phyloP scores from a whole-genome alignment of 2,329 filamentous ascomycete genomes.

The Beauveria rudraprayagi region DNA sequence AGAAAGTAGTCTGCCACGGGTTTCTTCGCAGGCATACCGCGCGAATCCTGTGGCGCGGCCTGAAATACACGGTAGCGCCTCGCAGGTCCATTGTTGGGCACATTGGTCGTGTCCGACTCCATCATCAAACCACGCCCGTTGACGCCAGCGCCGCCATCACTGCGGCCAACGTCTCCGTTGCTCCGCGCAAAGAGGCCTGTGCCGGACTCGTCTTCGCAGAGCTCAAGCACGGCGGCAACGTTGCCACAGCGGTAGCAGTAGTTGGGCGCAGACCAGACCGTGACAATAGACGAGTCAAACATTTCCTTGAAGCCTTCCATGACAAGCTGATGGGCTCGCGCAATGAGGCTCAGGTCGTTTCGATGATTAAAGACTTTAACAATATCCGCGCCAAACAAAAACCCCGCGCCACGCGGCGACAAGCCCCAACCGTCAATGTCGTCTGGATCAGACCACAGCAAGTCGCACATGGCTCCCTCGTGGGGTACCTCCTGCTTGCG shows the following conservation, averaged over 20 bases:
- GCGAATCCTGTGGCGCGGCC: conserved; percentile 87
- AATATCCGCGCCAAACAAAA: conserved; percentile 91
- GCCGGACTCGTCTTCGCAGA: conserved; percentile 80
- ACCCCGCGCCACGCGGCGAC: conserved; percentile 87
- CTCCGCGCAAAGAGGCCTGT: conserved; percentile 60
- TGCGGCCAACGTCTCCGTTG: conserved; percentile 60
- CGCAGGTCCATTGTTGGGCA: conserved; percentile 59
- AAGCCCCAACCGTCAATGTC: conserved; percentile 97
- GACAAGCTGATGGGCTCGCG: conserved; percentile 90
- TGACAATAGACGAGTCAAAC: conserved; percentile 93
- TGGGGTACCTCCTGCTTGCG: conserved; percentile 97
- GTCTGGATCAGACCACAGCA: conserved; percentile 96
- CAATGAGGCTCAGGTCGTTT: conserved; percentile 87
- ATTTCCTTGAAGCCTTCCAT: conserved; percentile 99
- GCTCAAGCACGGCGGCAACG: conserved; percentile 87
- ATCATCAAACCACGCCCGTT: conserved; percentile 36
- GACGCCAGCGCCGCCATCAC: conserved; percentile 29
- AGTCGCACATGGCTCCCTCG: conserved; percentile 97
- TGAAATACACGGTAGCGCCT: conserved; percentile 92
- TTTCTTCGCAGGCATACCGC: conserved; percentile 98
- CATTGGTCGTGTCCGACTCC: conserved; percentile 32
- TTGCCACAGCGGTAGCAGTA: conserved; percentile 97
- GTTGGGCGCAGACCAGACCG: conserved; percentile 96
- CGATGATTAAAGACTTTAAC: conserved; percentile 93
- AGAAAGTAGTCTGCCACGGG: conserved; percentile 96